These are phyloP conservation scores for Eurotiales sp. DNA, from an alignment of 2,329 filamentous ascomycete genomes.

Conservation along the genomic window DNA sequence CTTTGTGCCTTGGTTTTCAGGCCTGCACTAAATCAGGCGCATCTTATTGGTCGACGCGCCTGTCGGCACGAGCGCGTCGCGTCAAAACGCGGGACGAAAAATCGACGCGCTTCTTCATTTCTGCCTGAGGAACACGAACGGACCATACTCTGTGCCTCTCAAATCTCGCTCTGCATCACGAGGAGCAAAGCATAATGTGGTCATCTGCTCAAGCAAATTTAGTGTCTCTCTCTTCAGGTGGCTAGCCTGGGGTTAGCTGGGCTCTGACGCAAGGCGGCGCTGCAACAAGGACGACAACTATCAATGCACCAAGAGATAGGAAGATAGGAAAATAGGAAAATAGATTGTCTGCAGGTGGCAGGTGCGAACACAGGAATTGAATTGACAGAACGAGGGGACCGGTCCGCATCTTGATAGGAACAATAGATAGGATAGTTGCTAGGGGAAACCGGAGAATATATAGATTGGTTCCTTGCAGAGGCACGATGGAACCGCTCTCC, in stretches of 20 bases:
- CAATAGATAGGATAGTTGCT: constrained; percentile 12
- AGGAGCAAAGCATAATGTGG: no score
- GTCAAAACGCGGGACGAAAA: not conserved
- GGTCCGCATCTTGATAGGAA: not conserved
- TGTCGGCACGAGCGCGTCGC: constrained; percentile 2
- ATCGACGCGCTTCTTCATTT: not conserved
- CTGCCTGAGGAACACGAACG: no score
- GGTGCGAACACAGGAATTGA: not conserved
- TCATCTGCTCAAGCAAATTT: no score
- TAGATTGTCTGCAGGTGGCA: constrained; percentile 13
- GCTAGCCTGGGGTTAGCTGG: no score
- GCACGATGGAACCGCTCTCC: constrained; percentile 5
- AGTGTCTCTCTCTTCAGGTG: no score
- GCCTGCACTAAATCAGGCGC: not conserved
- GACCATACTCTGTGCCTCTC: no score
- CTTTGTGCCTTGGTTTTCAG: constrained; percentile 14
- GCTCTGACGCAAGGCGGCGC: constrained; percentile 11
- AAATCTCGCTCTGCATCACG: no score
- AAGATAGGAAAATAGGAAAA: constrained; percentile 10
- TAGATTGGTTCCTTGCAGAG: constrained; percentile 12
- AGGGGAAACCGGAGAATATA: constrained; percentile 15
- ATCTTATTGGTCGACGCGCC: constrained; percentile 6
- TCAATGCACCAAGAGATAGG: no score
- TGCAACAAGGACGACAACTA: no score
- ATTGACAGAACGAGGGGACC: constrained; percentile 5